Base-by-base conservation (phyloP, 495 filamentous ascomycete genomes). In the Penicillium goetzii region DNA sequence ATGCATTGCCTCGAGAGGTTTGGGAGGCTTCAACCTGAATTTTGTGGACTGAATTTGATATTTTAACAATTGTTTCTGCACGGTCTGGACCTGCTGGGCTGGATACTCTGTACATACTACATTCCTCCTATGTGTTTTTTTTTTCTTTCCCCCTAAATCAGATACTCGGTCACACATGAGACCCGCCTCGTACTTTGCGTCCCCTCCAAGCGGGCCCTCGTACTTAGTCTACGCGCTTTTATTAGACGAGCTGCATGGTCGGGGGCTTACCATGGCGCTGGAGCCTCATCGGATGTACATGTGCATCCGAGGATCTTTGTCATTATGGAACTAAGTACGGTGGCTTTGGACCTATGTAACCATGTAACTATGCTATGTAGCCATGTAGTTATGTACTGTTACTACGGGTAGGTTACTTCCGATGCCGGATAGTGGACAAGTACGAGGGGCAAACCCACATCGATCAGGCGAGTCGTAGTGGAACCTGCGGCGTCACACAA, bases 401-500 rank as follows among this genome's bases (percentile, higher is more conserved):
- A 21, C 41, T 21, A 43, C 23, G 41, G 21, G 14, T 47, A 51
- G 25, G 47, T 47, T 47, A 47, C 47, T 30, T 30, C 47, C 25
- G 47, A 30, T 51, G 15, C 25, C 30, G 23, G 25, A n/a, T 25
- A 30, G 4, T 32, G 30, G 15, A 11, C 4, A 5, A 51, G 47
- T 51, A 51, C 47, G 47, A 51, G 47, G 17, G 12, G 25, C 47
- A 51, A 51, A 30, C 47, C 47, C 23, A 43, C 23, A 40, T 45
- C 49, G 12, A 25, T 40, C 14, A 43, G 47, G 47, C 33, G 19
- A 51, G 25, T 53, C 36, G 58, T 30, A n/a, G 58, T 40, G 34
- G 45, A 51, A 60, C 34, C 54, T 23, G 36, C 34, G 3, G 11
- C 7, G 58, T 60, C 23, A 34, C 23, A 60, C 47, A 52, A 60